These are phyloP conservation scores for Venustampulla echinocandica DNA, from an alignment of 495 filamentous ascomycete genomes.

Conservation along the genomic window DNA sequence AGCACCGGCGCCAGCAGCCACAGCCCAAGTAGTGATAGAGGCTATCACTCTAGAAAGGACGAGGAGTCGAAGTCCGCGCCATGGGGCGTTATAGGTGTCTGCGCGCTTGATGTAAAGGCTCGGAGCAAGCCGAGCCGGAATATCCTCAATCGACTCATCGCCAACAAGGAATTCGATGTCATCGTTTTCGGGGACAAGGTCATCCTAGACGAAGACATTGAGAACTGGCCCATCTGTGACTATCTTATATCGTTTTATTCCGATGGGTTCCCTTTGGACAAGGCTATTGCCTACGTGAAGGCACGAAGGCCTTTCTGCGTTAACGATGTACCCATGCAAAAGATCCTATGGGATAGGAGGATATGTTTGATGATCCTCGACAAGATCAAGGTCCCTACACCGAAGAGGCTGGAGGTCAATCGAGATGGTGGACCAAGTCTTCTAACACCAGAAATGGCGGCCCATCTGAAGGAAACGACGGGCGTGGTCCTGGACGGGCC, in stretches of 20 bases:
- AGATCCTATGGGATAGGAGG: conserved; percentile 91
- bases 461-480: conserved; percentile 67
- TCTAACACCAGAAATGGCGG: conserved; percentile 63
- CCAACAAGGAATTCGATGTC: conserved; percentile 88
- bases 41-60: conserved; percentile 34
- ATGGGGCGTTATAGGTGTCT: conserved; percentile 72
- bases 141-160: conserved; percentile 83
- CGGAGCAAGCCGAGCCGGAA: conserved; percentile 93
- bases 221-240: conserved; percentile 74
- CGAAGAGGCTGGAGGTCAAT: conserved; percentile 84
- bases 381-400: conserved; percentile 78
- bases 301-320: conserved; percentile 92
- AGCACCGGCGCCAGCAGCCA: conserved; percentile 68
- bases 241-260: conserved; percentile 97
- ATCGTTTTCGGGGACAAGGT: conserved; percentile 98
- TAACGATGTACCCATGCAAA: conserved; percentile 97
- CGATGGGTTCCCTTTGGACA: conserved; percentile 92
- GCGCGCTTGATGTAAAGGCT: conserved; percentile 91
- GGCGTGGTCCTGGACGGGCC: conserved; percentile 70
- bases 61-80: conserved; percentile 43
- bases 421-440: conserved; percentile 84
- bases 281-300: conserved; percentile 88
- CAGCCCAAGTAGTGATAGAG: conserved; percentile 51
- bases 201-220: conserved; percentile 82
- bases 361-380: conserved; percentile 83